A percentile compares a stretch with the other conserved stretches of the same genome.
Conservation (phyloP, 2,329 filamentous ascomycete genomes). For the Corniculantispora saksenae region DNA sequence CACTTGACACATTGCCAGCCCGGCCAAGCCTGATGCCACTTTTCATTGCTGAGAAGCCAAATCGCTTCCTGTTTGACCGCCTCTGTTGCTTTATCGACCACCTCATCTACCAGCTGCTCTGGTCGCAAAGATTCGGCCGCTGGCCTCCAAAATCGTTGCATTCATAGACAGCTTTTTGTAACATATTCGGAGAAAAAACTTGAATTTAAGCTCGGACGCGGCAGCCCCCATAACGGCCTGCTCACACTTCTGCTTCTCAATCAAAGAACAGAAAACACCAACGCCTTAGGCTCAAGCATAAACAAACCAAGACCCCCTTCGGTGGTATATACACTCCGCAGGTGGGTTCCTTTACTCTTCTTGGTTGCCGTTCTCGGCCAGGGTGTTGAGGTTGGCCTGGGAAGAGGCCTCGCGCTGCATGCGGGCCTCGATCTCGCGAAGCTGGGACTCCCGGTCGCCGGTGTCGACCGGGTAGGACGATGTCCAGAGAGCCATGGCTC, state of each 20-base stretch:
- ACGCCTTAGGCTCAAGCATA: slow-evolving; percentile 46
- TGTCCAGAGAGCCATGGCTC: slow-evolving; percentile 39
- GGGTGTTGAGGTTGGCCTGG: slow-evolving; percentile 47
- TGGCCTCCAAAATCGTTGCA: slow-evolving; percentile 34
- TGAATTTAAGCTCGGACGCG: slow-evolving; percentile 39
- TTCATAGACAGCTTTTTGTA: slow-evolving; percentile 30
- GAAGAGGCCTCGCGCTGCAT: slow-evolving; percentile 83
- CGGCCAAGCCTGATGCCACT: slow-evolving; percentile 13
- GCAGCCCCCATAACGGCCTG: slow-evolving; percentile 40
- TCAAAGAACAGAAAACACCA: slow-evolving; percentile 46
- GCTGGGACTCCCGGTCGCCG: slow-evolving; percentile 80
- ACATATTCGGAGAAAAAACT: slow-evolving; percentile 35
- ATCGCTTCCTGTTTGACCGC: background rate
- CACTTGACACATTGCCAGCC: slow-evolving; percentile 10
- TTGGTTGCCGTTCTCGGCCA: slow-evolving; percentile 43
- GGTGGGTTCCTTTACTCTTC: slow-evolving; percentile 44
- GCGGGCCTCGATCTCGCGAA: slow-evolving; percentile 96
- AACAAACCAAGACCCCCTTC: slow-evolving; percentile 40
- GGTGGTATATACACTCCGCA: slow-evolving; percentile 8
- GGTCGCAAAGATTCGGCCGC: slow-evolving; percentile 10
- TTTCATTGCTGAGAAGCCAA: slow-evolving; percentile 4
- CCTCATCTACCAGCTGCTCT: background rate
- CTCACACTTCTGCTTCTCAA: slow-evolving; percentile 43
- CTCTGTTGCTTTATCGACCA: slow-evolving; percentile 16
- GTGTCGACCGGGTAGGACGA: slow-evolving; percentile 37